Evolutionary conservation across 164 flowering plant genomes (phyloP).

Genomic region (Warburgia ugandensis): DNA sequence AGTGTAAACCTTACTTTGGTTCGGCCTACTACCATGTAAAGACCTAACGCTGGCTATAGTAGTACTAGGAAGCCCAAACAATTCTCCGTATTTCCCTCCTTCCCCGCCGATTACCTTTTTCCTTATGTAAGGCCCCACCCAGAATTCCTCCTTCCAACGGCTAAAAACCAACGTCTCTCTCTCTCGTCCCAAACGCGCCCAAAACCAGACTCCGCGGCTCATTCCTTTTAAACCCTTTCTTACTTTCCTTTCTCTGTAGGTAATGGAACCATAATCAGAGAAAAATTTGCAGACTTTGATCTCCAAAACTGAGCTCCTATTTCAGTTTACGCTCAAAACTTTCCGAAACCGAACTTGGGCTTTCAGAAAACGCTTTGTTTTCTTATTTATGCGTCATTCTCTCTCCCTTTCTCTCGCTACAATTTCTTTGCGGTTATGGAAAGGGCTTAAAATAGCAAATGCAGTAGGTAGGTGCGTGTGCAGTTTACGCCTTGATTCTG

Average conservation of each 20-base stretch:
- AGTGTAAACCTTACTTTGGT: too few relatives aligned
- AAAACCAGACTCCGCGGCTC: slow-evolving; percentile 1
- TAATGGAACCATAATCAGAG: too few relatives aligned
- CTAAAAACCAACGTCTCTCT: slow-evolving; percentile 26
- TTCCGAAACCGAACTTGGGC: slow-evolving; percentile 1
- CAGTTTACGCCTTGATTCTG: slow-evolving; percentile 8
- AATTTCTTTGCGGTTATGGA: too few relatives aligned
- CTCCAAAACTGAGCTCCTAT: too few relatives aligned
- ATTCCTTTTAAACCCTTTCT: neutral
- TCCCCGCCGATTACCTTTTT: neutral
- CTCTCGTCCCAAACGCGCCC: neutral
- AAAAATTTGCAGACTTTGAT: too few relatives aligned
- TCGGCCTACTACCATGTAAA: too few relatives aligned
- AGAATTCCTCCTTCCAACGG: slow-evolving; percentile 27
- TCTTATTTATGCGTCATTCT: too few relatives aligned
- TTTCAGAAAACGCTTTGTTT: too few relatives aligned
- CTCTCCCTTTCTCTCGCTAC: too few relatives aligned
- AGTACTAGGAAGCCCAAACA: too few relatives aligned
- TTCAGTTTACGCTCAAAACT: slow-evolving; percentile 3
- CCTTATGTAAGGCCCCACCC: slow-evolving; percentile 1
- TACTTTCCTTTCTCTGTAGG: slow-evolving; percentile 5
- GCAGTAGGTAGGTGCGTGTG: too few relatives aligned
- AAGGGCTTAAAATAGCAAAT: neutral
- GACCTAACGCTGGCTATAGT: too few relatives aligned
- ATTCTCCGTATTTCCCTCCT: neutral